Conservation (phyloP, 768 basidiomycete genomes). For the Naematelia encephala region DNA sequence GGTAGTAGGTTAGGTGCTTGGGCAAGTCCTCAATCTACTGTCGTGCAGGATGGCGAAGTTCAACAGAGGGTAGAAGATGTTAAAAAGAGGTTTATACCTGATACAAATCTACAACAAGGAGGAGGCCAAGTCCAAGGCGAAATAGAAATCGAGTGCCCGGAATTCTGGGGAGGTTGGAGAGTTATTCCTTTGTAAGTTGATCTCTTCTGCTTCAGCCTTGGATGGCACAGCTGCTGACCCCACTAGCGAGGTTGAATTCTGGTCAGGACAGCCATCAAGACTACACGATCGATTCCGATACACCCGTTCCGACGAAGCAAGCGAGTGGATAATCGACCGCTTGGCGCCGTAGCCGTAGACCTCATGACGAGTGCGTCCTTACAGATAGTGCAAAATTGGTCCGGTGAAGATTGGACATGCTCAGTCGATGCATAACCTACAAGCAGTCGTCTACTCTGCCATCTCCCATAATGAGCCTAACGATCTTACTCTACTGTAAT, state of each 20-base stretch:
- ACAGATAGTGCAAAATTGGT: too few species aligned
- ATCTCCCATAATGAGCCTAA: too few species aligned
- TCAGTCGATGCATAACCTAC: not conserved
- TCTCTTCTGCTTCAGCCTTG: constrained; percentile 3
- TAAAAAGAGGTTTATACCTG: constrained; percentile 57
- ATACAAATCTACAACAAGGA: not conserved
- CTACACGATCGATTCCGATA: constrained; percentile 81
- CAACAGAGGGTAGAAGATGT: constrained; percentile 61
- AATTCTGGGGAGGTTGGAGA: constrained; percentile 96
- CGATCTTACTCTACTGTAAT: too few species aligned
- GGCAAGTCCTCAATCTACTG: constrained; percentile 83
- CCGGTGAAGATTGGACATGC: too few species aligned
- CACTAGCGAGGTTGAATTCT: constrained; percentile 87
- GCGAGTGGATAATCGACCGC: constrained; percentile 73
- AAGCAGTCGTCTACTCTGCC: too few species aligned
- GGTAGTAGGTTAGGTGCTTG: constrained; percentile 87
- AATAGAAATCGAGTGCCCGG: constrained; percentile 68
- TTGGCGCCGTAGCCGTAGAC: constrained; percentile 62
- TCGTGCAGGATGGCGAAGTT: constrained; percentile 70
- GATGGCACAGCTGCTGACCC: not conserved
- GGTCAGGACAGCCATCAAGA: constrained; percentile 93
- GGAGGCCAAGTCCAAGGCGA: constrained; percentile 46
- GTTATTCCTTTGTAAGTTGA: constrained; percentile 75
- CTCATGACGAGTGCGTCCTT: too few species aligned
- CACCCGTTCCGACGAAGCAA: constrained; percentile 49